These are phyloP conservation scores for Striga hermonthica DNA, from an alignment of 305 asterid species.

Conservation along the genomic window DNA sequence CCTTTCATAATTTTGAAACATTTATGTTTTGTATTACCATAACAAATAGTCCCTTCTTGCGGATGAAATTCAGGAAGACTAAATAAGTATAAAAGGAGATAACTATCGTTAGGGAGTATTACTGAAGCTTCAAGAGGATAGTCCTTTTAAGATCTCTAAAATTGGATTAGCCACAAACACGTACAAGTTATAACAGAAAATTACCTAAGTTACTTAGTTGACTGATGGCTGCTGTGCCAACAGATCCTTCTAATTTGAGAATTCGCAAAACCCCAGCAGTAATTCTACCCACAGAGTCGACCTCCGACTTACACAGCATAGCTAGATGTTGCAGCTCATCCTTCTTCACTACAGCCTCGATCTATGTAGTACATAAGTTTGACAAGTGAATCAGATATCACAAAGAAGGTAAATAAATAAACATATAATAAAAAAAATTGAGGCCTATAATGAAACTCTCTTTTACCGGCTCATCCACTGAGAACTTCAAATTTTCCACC, in stretches of 20 bases:
- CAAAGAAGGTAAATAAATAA: not conserved
- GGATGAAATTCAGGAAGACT: too few relatives aligned
- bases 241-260: slow-evolving; percentile 80
- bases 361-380: slow-evolving; percentile 42
- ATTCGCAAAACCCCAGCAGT: slow-evolving; percentile 85
- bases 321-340: slow-evolving; percentile 77
- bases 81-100: too few relatives aligned
- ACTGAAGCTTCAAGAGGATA: slow-evolving; percentile 2
- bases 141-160: not conserved
- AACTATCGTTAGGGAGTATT: too few relatives aligned
- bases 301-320: slow-evolving; percentile 75
- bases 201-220: slow-evolving; percentile 92
- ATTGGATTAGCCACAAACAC: slow-evolving; percentile 2
- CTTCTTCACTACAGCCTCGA: slow-evolving; percentile 88
- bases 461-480: slow-evolving; percentile 84
- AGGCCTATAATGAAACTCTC: slow-evolving; percentile 7
- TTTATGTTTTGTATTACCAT: too few relatives aligned
- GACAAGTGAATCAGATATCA: slow-evolving; percentile 20
- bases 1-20: too few relatives aligned
- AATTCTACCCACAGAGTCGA: slow-evolving; percentile 88
- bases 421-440: not conserved
- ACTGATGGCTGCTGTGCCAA: slow-evolving; percentile 78
- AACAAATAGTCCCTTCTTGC: too few relatives aligned
- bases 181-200: slow-evolving; percentile 9
- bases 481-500: slow-evolving; percentile 78